These are phyloP conservation scores for Saccharomycodes ludwigii DNA, from an alignment of 805 yeast genomes.

Conservation along the genomic window DNA sequence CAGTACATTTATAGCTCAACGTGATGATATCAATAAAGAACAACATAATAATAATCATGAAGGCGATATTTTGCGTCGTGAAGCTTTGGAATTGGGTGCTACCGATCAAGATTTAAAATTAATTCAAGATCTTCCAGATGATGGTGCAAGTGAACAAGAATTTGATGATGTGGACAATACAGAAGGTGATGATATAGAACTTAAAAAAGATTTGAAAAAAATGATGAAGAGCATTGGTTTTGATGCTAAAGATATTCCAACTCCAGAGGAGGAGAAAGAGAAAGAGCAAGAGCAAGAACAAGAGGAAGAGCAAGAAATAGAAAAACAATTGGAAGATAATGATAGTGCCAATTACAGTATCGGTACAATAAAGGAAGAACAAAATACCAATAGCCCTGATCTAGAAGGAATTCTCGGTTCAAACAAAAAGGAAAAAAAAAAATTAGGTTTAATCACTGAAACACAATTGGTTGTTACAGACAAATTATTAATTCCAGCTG, in stretches of 20 bases:
- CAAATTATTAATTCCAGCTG: conserved; percentile 45
- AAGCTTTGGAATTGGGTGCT: conserved; percentile 76
- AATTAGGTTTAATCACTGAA: conserved; percentile 22
- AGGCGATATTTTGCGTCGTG: conserved; percentile 37
- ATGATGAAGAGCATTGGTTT: conserved; percentile 64
- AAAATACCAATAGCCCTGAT: too few relatives aligned
- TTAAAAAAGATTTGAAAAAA: conserved; percentile 41
- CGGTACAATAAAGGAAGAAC: too few relatives aligned
- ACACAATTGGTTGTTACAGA: conserved; percentile 37
- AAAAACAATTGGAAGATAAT: conserved; percentile 5
- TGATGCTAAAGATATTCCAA: conserved; percentile 23
- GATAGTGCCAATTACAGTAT: conserved; percentile 1
- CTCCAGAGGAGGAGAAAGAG: conserved; percentile 11
- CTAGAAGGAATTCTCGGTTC: conserved; percentile 9
- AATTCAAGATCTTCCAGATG: conserved; percentile 37
- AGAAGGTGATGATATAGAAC: conserved; percentile 23
- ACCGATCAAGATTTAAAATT: conserved; percentile 68
- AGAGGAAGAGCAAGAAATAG: conserved; percentile 14
- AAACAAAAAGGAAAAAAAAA: conserved; percentile 14
- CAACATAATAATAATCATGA: conserved; percentile 5
- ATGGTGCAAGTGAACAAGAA: conserved; percentile 30
- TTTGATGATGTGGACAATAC: conserved; percentile 24
- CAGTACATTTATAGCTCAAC: conserved; percentile 12
- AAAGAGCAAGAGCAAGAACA: conserved; percentile 14
- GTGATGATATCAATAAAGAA: conserved; percentile 11